Percentiles rank a stretch among this genome's conserved stretches.
Evolutionary conservation across 306 rosid genomes (phyloP).

Genomic region (Rubus parviflorus): DNA sequence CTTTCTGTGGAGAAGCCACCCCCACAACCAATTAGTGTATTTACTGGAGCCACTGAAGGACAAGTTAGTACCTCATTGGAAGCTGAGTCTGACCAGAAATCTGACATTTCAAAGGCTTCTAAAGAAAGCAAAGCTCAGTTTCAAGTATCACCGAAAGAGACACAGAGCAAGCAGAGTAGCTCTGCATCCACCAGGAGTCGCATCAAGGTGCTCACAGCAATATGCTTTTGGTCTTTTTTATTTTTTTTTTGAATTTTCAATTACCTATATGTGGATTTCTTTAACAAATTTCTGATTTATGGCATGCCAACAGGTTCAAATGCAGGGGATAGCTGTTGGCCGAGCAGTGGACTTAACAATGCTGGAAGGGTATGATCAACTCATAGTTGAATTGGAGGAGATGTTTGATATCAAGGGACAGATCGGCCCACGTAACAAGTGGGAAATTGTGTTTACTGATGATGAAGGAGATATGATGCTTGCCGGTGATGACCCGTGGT

Average conservation of each 20-base stretch:
- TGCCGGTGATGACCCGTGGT: constrained; percentile 86
- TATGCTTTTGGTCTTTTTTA: neutral
- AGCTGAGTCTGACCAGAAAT: constrained; percentile 52
- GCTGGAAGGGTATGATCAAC: constrained; percentile 81
- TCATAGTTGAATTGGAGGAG: constrained; percentile 71
- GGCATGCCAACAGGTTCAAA: constrained; percentile 68
- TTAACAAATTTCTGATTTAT: constrained; percentile 31
- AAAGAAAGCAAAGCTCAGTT: constrained; percentile 45
- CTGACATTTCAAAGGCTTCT: constrained; percentile 49
- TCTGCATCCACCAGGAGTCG: constrained; percentile 64
- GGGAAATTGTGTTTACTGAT: constrained; percentile 85
- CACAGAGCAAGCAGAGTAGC: constrained; percentile 60
- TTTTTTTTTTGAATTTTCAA: neutral
- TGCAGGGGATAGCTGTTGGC: constrained; percentile 95
- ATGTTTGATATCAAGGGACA: constrained; percentile 90
- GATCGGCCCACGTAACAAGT: constrained; percentile 55
- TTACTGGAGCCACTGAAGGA: constrained; percentile 40
- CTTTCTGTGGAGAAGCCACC: constrained; percentile 37
- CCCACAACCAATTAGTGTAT: constrained; percentile 25
- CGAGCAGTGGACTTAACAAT: constrained; percentile 87
- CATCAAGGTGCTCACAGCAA: constrained; percentile 60
- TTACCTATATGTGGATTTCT: neutral
- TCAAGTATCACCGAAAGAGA: constrained; percentile 50
- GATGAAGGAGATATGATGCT: constrained; percentile 96
- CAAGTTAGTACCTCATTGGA: constrained; percentile 40